A percentile compares a stretch with the other conserved stretches of the same genome.
These are phyloP conservation scores for Corymbia maculata DNA, from an alignment of 345 rosid genomes.

Conservation along the genomic window DNA sequence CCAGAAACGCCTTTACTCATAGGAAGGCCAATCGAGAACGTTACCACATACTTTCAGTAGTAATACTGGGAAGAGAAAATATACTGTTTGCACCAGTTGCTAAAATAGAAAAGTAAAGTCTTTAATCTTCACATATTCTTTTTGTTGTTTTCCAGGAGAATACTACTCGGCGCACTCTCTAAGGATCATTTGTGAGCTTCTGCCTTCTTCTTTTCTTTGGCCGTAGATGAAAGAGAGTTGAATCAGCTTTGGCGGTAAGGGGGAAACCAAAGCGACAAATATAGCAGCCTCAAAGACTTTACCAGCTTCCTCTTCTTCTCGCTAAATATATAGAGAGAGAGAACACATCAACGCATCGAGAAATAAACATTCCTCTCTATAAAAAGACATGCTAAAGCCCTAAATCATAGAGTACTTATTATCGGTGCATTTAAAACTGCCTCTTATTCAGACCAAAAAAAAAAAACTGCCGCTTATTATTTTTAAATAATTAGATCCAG, in stretches of 20 bases:
- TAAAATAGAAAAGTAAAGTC: background rate
- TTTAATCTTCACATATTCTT: background rate
- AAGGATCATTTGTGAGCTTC: conserved; percentile 47
- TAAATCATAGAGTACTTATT: too few species aligned
- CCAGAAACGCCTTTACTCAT: background rate
- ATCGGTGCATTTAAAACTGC: too few species aligned
- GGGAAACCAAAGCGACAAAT: too few species aligned
- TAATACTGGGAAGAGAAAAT: background rate
- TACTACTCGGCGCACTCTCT: background rate
- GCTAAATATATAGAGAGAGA: too few species aligned
- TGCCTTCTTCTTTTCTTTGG: conserved; percentile 52
- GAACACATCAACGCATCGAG: too few species aligned
- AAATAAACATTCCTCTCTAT: too few species aligned
- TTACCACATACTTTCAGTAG: background rate
- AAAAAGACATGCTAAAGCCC: too few species aligned
- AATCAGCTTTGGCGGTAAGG: background rate
- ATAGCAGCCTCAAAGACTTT: too few species aligned
- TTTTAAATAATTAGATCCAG: too few species aligned
- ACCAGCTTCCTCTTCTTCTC: too few species aligned
- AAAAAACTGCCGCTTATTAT: too few species aligned
- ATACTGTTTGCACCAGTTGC: background rate
- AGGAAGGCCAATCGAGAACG: background rate
- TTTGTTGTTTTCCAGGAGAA: background rate
- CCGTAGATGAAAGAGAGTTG: conserved; percentile 11
- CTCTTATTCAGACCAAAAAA: too few species aligned